Conservation (phyloP, 192 early-diverging fungal species). For the Backusella westeae region DNA sequence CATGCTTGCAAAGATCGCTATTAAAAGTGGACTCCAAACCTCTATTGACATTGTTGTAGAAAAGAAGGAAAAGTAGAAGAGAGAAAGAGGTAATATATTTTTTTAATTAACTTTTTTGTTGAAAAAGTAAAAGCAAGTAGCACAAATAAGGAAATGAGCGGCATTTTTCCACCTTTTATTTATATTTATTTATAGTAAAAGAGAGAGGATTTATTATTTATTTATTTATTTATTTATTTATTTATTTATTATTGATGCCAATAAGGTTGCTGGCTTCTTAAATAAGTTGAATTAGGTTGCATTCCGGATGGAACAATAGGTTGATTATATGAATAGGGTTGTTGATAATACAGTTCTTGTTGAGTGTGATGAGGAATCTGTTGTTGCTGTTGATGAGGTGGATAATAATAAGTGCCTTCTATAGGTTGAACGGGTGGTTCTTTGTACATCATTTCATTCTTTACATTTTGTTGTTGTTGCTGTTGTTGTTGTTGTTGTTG, state of each 20-base stretch:
- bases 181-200: neutral
- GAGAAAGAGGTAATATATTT: neutral
- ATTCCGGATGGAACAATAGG: neutral
- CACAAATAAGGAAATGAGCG: neutral
- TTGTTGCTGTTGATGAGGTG: slow-evolving; percentile 1
- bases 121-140: neutral
- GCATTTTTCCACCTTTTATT: neutral
- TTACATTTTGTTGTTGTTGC: neutral
- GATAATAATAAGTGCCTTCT: neutral
- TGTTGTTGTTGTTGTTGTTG: neutral
- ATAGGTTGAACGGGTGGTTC: neutral
- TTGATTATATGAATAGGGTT: slow-evolving; percentile 4
- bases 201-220: too few relatives aligned
- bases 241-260: slow-evolving; percentile 8
- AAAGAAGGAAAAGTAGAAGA: neutral
- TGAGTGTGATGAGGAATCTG: neutral
- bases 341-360: slow-evolving; percentile 6
- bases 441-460: slow-evolving; percentile 1
- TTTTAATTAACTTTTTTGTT: neutral
- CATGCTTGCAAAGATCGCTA: slow-evolving; percentile 53
- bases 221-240: neutral
- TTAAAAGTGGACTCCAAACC: slow-evolving; percentile 54
- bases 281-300: slow-evolving; percentile 3
- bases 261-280: slow-evolving; percentile 11
- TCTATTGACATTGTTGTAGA: slow-evolving; percentile 10